phyloP scores from a whole-genome alignment of 2,329 filamentous ascomycete species.

The Aspergillus sp. region DNA sequence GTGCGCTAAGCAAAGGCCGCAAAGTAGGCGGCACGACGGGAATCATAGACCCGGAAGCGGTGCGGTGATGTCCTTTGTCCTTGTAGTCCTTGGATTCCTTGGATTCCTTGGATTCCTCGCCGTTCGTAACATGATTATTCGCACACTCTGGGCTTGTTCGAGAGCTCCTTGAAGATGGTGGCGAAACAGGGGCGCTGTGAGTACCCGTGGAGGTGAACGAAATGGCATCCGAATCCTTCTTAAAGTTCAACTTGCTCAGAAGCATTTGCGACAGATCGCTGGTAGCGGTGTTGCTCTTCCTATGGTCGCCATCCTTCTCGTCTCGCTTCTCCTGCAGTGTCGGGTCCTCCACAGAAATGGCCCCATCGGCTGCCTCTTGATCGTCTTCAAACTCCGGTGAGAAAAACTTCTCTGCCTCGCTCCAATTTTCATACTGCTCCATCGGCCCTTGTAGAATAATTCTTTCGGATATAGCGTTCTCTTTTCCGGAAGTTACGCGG shows the following conservation, averaged over 20 bases:
- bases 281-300: conserved; percentile 23
- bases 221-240: conserved; percentile 39
- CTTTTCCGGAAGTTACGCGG: conserved; percentile 49
- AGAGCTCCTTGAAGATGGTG: conserved; percentile 46
- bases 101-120: conserved; percentile 19
- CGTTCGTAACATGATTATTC: conserved; percentile 27
- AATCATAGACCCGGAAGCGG: conserved; percentile 33
- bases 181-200: conserved; percentile 44
- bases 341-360: conserved; percentile 17
- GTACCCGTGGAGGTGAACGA: conserved; percentile 44
- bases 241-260: conserved; percentile 49
- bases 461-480: conserved; percentile 42
- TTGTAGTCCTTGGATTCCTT: conserved; percentile 9
- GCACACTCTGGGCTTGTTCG: conserved; percentile 46
- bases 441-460: conserved; percentile 50
- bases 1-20: conserved; percentile 45
- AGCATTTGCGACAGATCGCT: conserved; percentile 49
- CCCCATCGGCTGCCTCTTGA: conserved; percentile 24
- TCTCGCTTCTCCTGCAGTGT: conserved; percentile 19
- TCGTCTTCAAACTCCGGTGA: conserved; percentile 46
- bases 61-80: conserved; percentile 31
- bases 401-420: conserved; percentile 47
- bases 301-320: conserved; percentile 20
- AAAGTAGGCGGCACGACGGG: conserved; percentile 41
- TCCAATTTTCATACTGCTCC: conserved; percentile 50